Base-by-base conservation (phyloP, 202 grass and related monocot species). In the Miscanthus sacchariflorus region DNA sequence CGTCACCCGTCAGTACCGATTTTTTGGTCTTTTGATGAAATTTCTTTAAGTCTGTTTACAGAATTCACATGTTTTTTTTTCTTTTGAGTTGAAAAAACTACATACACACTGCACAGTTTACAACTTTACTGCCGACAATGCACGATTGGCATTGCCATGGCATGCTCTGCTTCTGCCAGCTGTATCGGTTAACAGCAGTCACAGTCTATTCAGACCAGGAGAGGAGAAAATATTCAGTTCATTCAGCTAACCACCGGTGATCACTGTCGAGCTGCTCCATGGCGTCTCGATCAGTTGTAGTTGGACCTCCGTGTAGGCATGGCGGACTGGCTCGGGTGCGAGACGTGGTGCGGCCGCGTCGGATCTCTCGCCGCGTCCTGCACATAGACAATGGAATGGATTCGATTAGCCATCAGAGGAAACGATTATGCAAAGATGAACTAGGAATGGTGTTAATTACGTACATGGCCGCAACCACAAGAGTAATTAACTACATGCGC, bases 331-430 rank as follows among this genome's bases (percentile, higher is more conserved):
- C 19, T 86, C 19, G 49, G 15, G 71, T 71, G 48, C 8, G 65
- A 74, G 61, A 45, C 49, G 84, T 89, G 84, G 12, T 79, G 65
- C 66, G 86, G 40, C 30, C 84, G 21, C 18, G 72, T 4, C 5
- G 83, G 89, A 70, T 93, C 87, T 19, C 76, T 87, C 71, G 52
- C 28, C 64, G 1, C 6, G n/a, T 89, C 84, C 89, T 91, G 76
- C 14, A 68, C 4, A 35, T 12, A 8, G 7, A 43, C 27, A 49
- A 65, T 24, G 59, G 9, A 12, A 24, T 13, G 61, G 61, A 65
- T 27, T 65, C 59, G 19, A 28, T 18, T 30, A 68, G 12, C 14
- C 66, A 11, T 35, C 12, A 35, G 28, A 68, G 65, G 19, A 67
- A 7, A 8, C 27, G 14, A 76, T 35, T 17, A 8, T 11, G 12